A percentile compares a stretch with the other conserved stretches of the same genome.
Evolutionary conservation across 2,329 filamentous ascomycete species (phyloP).

Genomic region (Dactylellina leptospora): DNA sequence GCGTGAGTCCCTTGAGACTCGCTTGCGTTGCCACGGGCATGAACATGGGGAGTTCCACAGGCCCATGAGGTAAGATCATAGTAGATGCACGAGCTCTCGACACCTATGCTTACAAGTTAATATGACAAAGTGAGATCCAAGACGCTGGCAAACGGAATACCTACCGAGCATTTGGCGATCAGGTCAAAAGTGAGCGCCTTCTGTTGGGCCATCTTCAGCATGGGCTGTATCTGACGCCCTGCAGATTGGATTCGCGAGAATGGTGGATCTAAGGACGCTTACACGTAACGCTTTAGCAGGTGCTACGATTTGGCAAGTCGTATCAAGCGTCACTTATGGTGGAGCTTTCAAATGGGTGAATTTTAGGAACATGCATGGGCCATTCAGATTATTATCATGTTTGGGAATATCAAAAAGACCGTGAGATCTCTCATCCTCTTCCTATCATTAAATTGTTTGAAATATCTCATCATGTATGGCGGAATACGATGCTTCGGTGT

Average conservation of each 20-base stretch:
- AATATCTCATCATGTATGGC: conserved; percentile 38
- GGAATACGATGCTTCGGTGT: background rate
- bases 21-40: conserved; percentile 99
- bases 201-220: conserved; percentile 51
- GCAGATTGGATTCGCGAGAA: no score
- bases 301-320: no score
- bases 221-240: no score
- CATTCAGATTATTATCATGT: conserved; percentile 40
- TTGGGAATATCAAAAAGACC: conserved; percentile 39
- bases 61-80: conserved; percentile 87
- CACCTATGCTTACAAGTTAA: conserved; percentile 68
- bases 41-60: conserved; percentile 89
- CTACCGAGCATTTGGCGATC: conserved; percentile 79
- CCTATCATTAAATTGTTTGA: conserved; percentile 44
- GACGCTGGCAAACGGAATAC: conserved; percentile 58
- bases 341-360: no score
- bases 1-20: conserved; percentile 91
- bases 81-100: conserved; percentile 91
- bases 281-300: no score
- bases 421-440: conserved; percentile 42
- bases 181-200: conserved; percentile 77
- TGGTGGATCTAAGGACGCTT: no score
- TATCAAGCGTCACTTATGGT: no score
- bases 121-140: background rate
- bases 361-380: background rate